Percentiles rank a stretch among this genome's conserved stretches.
Evolutionary conservation across 2,329 filamentous ascomycete species (phyloP).

Genomic region (Aspergillus versicolor): DNA sequence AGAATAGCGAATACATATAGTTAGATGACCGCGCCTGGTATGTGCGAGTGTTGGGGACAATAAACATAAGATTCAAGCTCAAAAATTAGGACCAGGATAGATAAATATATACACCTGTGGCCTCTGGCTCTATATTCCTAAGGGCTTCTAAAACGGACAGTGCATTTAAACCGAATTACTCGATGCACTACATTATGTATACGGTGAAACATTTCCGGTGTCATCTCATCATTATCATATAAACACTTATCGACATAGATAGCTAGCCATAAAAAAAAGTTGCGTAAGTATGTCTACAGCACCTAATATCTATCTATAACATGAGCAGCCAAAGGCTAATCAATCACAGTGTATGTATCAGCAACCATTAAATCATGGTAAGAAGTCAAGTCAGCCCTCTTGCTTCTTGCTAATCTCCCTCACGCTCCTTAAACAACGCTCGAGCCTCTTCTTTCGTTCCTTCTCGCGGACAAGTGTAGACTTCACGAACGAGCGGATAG

Average conservation of each 20-base stretch:
- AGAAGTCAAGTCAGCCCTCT: no score
- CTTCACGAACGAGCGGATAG: constrained; percentile 72
- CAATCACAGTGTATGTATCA: neutral
- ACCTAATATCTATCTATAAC: neutral
- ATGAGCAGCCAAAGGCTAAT: neutral
- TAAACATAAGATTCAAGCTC: neutral
- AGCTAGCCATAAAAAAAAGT: neutral
- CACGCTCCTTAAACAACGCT: constrained; percentile 70
- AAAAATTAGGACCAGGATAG: neutral
- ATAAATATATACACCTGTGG: no score
- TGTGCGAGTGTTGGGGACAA: neutral
- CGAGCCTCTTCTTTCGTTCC: constrained; percentile 76
- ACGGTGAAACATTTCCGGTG: neutral
- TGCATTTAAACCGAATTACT: no score
- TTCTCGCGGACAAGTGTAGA: constrained; percentile 78
- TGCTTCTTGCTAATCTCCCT: constrained; percentile 20
- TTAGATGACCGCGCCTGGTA: neutral
- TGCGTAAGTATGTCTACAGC: neutral
- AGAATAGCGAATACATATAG: neutral
- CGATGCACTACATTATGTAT: neutral
- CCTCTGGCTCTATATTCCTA: no score
- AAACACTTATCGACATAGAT: neutral
- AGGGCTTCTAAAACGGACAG: no score
- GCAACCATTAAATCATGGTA: no score
- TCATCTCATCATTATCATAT: neutral